phyloP scores from a whole-genome alignment of 257 asterid genomes.

The Prunella vulgaris region DNA sequence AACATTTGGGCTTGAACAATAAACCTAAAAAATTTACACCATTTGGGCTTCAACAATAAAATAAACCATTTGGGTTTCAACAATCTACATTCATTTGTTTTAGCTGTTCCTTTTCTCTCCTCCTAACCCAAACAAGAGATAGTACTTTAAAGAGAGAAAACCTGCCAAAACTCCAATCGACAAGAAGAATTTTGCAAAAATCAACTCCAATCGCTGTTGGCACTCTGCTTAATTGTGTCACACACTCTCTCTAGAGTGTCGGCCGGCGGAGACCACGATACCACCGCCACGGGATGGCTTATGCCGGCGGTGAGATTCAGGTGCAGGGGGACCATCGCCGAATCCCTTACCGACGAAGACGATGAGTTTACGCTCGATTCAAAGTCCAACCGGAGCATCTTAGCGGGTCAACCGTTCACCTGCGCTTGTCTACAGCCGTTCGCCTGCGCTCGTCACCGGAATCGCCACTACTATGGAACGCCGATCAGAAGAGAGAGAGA shows the following conservation, averaged over 20 bases:
- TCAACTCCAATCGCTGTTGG: conserved; percentile 17
- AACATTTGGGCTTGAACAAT: too few relatives aligned
- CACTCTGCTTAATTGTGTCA: conserved; percentile 24
- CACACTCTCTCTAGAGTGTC: conserved; percentile 26
- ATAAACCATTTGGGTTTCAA: too few relatives aligned
- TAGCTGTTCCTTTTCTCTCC: neutral
- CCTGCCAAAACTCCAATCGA: neutral
- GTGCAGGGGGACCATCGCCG: conserved; percentile 53
- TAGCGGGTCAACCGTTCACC: conserved; percentile 47
- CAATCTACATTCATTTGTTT: conserved; percentile 1
- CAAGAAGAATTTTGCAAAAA: neutral
- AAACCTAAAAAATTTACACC: too few relatives aligned
- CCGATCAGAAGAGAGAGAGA: too few relatives aligned
- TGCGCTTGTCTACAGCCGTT: too few relatives aligned
- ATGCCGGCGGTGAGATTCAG: conserved; percentile 56
- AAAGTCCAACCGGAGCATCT: conserved; percentile 69
- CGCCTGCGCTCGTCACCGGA: too few relatives aligned
- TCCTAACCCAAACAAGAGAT: conserved; percentile 4
- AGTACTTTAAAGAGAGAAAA: conserved; percentile 10
- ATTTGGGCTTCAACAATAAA: too few relatives aligned
- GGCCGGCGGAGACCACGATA: conserved; percentile 45
- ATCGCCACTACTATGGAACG: too few relatives aligned
- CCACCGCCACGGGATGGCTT: conserved; percentile 43
- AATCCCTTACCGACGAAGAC: conserved; percentile 46
- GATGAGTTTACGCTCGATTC: conserved; percentile 76